A percentile compares a stretch with the other conserved stretches of the same genome.
Conservation (phyloP, 2,329 filamentous ascomycete species). For the Neurospora crassa region DNA sequence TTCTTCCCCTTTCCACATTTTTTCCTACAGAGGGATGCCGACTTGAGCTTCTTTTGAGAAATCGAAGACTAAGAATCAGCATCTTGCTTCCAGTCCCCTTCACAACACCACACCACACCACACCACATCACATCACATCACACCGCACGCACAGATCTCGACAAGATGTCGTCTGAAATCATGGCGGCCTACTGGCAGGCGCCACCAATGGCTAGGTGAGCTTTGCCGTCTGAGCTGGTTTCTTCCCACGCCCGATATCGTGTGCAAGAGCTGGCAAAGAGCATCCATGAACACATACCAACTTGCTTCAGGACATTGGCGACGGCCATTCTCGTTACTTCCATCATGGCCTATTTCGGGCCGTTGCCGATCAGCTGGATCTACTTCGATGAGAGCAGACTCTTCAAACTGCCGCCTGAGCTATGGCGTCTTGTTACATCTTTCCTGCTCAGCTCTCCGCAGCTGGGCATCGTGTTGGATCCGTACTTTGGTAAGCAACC, state of each 20-base stretch:
- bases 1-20: constrained; percentile 5
- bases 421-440: constrained; percentile 34
- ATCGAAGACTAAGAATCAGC: constrained; percentile 8
- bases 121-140: constrained; percentile 3
- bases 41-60: constrained; percentile 13
- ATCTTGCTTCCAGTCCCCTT: constrained; percentile 1
- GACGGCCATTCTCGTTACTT: constrained; percentile 52
- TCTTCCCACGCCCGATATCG: background rate
- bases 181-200: constrained; percentile 30
- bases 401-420: constrained; percentile 45
- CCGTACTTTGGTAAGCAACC: constrained; percentile 55
- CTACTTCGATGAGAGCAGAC: constrained; percentile 40
- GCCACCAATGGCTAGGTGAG: constrained; percentile 34
- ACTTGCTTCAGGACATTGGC: constrained; percentile 51
- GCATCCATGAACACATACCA: background rate
- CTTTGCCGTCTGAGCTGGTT: constrained; percentile 1
- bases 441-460: constrained; percentile 32
- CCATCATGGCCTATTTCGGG: constrained; percentile 48
- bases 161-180: constrained; percentile 26
- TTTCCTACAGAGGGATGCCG: constrained; percentile 9
- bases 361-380: constrained; percentile 43
- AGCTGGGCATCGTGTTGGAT: constrained; percentile 53
- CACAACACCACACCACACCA: constrained; percentile 3
- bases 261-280: background rate
- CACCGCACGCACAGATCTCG: background rate